Evolutionary conservation across 1,139 yeast species (phyloP), one percentile per base, ranked within the genome.

Genomic region (Protomyces pachydermus): DNA sequence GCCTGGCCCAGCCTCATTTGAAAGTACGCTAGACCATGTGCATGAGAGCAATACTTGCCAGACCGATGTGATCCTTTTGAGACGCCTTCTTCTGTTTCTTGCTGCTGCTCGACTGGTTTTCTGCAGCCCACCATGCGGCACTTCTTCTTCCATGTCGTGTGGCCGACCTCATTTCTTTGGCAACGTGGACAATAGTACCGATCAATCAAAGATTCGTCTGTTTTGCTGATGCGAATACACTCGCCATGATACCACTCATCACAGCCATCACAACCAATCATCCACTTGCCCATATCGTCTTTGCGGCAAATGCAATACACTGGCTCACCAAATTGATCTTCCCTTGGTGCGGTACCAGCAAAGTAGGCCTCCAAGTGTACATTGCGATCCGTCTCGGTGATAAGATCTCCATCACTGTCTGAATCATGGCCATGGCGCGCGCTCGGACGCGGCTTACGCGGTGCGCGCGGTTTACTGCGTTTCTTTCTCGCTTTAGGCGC

Each of bases 211-310:
- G 80, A 78, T 64, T 83, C 81, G 71, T 81, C 82, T 52, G 77
- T 75, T n/a, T 74, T 75, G 58, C 84, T 79, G 56, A 91, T 73
- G 66, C 81, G 81, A 80, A 91, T 83, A 72, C 97, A 91, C 57
- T 78, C 79, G 73, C 91, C 89, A 75, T 91, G 97, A 72, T 81
- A 91, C 98, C 98, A 91, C 68, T 89, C 96, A 72, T 91, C 97
- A 75, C 98, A 91, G 6, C 90, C 91, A 73, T 91, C 97, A 73
- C 98, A 91, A 0, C 88, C 91, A 25, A 91, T 87, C 97, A 91
- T 91, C 73, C 88, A 88, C 53, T 69, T 67, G 1, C 93, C 95
- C 67, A 81, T 79, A 71, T 91, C 97, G 0, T 91, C 88, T 67
- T 81, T 82, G 53, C 95, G 80, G 73, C 98, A 91, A 0, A 86